These are phyloP conservation scores for Hypomontagnella monticulosa DNA, from an alignment of 495 filamentous ascomycete genomes.

Conservation along the genomic window DNA sequence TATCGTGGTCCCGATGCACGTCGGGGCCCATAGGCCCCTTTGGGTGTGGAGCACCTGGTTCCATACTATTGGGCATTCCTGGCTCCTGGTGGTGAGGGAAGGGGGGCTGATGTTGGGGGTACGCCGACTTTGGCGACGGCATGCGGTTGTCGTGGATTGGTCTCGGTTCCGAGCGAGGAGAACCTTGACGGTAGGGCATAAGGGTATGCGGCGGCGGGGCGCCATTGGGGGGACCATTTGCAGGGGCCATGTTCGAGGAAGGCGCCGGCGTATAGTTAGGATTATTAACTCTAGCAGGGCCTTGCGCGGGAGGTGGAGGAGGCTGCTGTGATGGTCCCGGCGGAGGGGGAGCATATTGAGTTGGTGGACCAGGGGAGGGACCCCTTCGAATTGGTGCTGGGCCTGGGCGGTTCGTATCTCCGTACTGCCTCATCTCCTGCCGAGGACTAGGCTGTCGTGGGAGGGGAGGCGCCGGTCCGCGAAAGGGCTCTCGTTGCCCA, in stretches of 20 bases:
- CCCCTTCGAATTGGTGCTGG: constrained; percentile 57
- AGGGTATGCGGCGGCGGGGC: constrained; percentile 73
- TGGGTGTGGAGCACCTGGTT: constrained; percentile 72
- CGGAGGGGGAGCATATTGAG: constrained; percentile 68
- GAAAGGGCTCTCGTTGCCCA: constrained; percentile 72
- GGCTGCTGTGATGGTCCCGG: constrained; percentile 61
- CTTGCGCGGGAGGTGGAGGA: constrained; percentile 47
- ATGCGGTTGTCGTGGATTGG: constrained; percentile 86
- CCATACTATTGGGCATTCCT: constrained; percentile 72
- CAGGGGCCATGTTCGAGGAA: constrained; percentile 57
- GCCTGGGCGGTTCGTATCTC: constrained; percentile 72
- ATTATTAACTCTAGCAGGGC: constrained; percentile 71
- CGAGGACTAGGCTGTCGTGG: constrained; percentile 75
- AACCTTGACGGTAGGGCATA: constrained; percentile 81
- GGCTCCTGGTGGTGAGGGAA: constrained; percentile 72
- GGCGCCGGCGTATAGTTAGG: constrained; percentile 74
- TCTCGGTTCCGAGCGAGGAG: constrained; percentile 79
- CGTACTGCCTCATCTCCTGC: constrained; percentile 77
- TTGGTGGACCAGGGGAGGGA: constrained; percentile 61
- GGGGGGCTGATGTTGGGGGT: constrained; percentile 80
- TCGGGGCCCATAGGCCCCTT: constrained; percentile 54
- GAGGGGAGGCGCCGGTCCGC: constrained; percentile 67
- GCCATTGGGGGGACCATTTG: constrained; percentile 62
- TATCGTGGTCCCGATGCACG: constrained; percentile 76
- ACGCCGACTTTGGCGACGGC: constrained; percentile 82